Evolutionary conservation across 371 early-diverging fungal species (phyloP).

Genomic region (Rhizopus sp.): DNA sequence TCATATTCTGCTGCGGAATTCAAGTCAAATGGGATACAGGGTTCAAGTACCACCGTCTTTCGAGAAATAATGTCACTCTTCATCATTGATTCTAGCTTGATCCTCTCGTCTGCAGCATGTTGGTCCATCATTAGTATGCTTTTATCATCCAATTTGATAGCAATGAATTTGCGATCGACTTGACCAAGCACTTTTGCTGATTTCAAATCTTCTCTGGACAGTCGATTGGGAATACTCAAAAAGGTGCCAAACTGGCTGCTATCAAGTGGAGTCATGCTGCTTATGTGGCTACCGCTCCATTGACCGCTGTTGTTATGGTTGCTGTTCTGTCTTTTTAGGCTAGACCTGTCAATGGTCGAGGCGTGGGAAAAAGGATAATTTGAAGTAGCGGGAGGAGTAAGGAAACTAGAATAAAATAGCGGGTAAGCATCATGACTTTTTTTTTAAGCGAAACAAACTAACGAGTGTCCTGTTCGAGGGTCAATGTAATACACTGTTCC

Average conservation of each 20-base stretch:
- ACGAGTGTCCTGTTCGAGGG: conserved; percentile 18
- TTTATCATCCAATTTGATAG: conserved; percentile 24
- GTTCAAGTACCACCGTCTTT: conserved; percentile 40
- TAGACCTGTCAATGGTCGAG: conserved; percentile 15
- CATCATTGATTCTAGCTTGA: conserved; percentile 59
- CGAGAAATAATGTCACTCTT: conserved; percentile 29
- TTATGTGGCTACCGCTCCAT: neutral
- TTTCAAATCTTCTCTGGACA: conserved; percentile 39
- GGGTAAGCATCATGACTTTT: neutral
- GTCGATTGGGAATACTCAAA: conserved; percentile 18
- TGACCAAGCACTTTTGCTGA: conserved; percentile 57
- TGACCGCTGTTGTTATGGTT: neutral
- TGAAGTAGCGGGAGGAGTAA: neutral
- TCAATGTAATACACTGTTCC: conserved; percentile 15
- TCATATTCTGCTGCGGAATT: conserved; percentile 36
- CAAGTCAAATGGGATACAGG: conserved; percentile 50
- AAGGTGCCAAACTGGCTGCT: conserved; percentile 2
- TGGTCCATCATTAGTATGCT: conserved; percentile 74
- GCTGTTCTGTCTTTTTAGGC: conserved; percentile 4
- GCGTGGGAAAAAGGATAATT: neutral
- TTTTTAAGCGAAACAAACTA: neutral
- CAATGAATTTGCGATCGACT: conserved; percentile 71
- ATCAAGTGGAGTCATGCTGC: neutral
- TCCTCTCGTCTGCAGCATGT: conserved; percentile 86
- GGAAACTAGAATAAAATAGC: conserved; percentile 4